These are phyloP conservation scores for Beauveria sp. DNA, from an alignment of 2,329 filamentous ascomycete species.

Conservation along the genomic window DNA sequence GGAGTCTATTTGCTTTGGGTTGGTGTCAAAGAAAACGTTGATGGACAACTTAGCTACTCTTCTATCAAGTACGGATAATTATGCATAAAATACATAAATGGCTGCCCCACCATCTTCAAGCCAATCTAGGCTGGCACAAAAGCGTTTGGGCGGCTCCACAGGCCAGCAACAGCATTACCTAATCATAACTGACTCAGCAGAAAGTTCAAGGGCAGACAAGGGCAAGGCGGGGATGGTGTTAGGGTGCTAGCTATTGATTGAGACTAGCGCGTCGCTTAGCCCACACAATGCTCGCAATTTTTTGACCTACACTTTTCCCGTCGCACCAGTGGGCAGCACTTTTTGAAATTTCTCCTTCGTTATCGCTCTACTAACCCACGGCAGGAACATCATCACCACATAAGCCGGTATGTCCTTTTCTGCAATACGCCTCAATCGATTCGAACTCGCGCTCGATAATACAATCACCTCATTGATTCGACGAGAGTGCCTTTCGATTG, in stretches of 20 bases:
- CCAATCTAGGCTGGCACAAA: neutral
- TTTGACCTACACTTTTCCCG: constrained; percentile 25
- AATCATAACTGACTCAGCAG: constrained; percentile 11
- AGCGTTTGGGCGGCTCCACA: neutral
- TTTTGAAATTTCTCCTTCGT: constrained; percentile 23
- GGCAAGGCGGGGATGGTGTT: constrained; percentile 23
- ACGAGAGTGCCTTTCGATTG: constrained; percentile 4
- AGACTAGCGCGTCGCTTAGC: constrained; percentile 29
- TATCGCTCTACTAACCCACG: constrained; percentile 28
- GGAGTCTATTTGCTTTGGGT: neutral
- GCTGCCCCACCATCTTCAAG: neutral
- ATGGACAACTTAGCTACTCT: too few species aligned
- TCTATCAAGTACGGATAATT: neutral
- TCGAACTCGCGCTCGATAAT: neutral
- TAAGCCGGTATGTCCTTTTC: constrained; percentile 28
- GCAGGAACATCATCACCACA: constrained; percentile 27
- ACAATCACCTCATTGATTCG: neutral
- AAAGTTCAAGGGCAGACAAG: neutral
- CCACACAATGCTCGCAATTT: constrained; percentile 30
- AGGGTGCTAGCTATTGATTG: constrained; percentile 17
- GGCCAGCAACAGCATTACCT: constrained; percentile 23
- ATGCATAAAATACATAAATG: constrained; percentile 8
- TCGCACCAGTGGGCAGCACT: constrained; percentile 12
- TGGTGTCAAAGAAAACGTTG: too few species aligned
- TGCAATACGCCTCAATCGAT: neutral